A percentile compares a stretch with the other conserved stretches of the same genome.
Conservation (phyloP, 108 stramenopile genomes). For the Parietichytrium sp. region DNA sequence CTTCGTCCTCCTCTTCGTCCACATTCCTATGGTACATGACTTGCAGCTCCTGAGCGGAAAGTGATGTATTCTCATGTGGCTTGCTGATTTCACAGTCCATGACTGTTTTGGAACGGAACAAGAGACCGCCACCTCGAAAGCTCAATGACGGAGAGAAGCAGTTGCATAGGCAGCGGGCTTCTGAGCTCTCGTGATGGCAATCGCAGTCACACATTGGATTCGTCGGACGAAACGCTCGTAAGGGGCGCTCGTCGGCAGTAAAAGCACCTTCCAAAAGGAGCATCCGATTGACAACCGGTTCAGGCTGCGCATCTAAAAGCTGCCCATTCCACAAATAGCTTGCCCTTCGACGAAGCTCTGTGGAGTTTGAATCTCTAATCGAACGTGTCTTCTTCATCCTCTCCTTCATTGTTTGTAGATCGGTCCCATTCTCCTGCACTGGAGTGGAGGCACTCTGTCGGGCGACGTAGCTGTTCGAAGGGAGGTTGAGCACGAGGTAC, state of each 20-base stretch:
- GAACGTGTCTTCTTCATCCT: too few species aligned
- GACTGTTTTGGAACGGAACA: background rate
- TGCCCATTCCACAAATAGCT: background rate
- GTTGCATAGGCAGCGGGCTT: background rate
- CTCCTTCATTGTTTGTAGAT: too few species aligned
- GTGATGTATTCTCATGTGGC: too few species aligned
- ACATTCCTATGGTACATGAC: too few species aligned
- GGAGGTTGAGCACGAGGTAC: background rate
- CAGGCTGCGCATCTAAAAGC: background rate
- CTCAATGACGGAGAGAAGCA: background rate
- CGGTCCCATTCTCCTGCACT: too few species aligned
- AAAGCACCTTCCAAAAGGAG: background rate
- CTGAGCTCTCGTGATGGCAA: background rate
- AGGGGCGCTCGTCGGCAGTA: background rate
- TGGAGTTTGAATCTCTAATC: background rate
- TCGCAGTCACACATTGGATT: constrained; percentile 37
- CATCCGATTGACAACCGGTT: background rate
- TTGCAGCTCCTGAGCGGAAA: too few species aligned
- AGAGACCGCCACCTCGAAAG: constrained; percentile 12
- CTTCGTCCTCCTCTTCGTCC: constrained; percentile 14
- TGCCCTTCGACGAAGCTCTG: background rate
- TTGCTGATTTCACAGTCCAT: too few species aligned
- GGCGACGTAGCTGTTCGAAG: too few species aligned
- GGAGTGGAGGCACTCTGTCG: too few species aligned
- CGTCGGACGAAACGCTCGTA: too few species aligned